These are phyloP conservation scores for Cucurbita maxima DNA, from an alignment of 306 rosid species.

Conservation along the genomic window DNA sequence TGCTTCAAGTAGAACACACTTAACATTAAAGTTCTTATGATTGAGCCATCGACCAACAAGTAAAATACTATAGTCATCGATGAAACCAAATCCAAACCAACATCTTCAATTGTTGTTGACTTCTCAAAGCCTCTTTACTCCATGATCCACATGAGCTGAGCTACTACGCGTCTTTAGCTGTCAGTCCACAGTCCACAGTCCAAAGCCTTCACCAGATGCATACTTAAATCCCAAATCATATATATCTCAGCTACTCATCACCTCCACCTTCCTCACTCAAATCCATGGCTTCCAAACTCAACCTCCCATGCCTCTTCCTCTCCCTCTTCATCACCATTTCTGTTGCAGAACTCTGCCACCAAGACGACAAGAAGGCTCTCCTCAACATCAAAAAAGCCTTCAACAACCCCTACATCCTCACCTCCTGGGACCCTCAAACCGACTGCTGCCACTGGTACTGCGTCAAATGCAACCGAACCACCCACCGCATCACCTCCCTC, in stretches of 20 bases:
- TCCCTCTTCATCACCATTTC: slow-evolving; percentile 14
- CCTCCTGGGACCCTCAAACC: slow-evolving; percentile 42
- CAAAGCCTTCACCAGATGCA: neutral
- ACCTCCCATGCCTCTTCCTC: neutral
- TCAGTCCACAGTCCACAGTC: no score
- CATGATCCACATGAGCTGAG: neutral
- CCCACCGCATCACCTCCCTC: slow-evolving; percentile 55
- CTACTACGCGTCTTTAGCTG: neutral
- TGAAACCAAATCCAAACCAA: neutral
- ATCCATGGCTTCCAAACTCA: neutral
- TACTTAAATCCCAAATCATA: neutral
- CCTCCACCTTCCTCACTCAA: neutral
- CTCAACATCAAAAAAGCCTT: slow-evolving; percentile 47
- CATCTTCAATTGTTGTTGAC: neutral
- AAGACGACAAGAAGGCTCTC: slow-evolving; percentile 43
- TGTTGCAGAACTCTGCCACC: slow-evolving; percentile 43
- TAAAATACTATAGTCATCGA: no score
- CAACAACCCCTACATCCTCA: slow-evolving; percentile 44
- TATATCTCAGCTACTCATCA: no score
- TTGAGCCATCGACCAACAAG: no score
- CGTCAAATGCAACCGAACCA: slow-evolving; percentile 31
- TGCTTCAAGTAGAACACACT: no score
- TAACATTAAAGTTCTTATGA: no score
- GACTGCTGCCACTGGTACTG: slow-evolving; percentile 65
- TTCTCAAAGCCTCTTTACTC: neutral